These are phyloP conservation scores for Globisporangium nodosum DNA, from an alignment of 352 stramenopile genomes.

Conservation along the genomic window DNA sequence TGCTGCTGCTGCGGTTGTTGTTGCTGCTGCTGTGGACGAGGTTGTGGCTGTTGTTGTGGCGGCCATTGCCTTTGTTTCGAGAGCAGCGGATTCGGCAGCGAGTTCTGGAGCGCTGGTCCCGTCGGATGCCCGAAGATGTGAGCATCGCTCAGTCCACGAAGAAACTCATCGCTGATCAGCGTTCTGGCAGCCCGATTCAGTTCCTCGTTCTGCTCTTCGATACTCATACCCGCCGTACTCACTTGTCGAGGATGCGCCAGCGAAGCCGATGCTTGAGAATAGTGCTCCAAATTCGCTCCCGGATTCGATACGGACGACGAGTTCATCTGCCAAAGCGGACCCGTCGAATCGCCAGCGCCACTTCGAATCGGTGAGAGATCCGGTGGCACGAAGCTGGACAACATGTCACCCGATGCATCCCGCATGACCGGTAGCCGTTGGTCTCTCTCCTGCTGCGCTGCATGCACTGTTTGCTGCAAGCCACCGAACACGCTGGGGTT, in stretches of 20 bases:
- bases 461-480: not conserved
- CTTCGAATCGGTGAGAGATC: not conserved
- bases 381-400: not conserved
- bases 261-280: too few relatives aligned
- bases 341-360: not conserved
- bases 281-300: too few relatives aligned
- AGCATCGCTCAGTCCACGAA: not conserved
- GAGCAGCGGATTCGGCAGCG: not conserved
- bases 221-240: not conserved
- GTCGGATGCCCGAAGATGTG: not conserved
- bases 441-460: not conserved
- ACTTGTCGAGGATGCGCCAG: not conserved
- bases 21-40: not conserved
- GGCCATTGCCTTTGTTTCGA: not conserved
- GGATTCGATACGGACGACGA: too few relatives aligned
- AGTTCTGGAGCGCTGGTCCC: not conserved
- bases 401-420: too few relatives aligned
- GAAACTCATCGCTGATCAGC: constrained; percentile 2
- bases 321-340: too few relatives aligned
- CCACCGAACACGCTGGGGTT: not conserved
- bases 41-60: not conserved
- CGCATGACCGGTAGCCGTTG: too few relatives aligned
- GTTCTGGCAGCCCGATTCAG: constrained; percentile 2
- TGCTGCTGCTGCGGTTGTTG: not conserved
- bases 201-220: constrained; percentile 6